Percentiles rank a stretch among this genome's conserved stretches.
phyloP scores from a whole-genome alignment of 2,329 filamentous ascomycete genomes.

The Tolypocladium endophyticum region DNA sequence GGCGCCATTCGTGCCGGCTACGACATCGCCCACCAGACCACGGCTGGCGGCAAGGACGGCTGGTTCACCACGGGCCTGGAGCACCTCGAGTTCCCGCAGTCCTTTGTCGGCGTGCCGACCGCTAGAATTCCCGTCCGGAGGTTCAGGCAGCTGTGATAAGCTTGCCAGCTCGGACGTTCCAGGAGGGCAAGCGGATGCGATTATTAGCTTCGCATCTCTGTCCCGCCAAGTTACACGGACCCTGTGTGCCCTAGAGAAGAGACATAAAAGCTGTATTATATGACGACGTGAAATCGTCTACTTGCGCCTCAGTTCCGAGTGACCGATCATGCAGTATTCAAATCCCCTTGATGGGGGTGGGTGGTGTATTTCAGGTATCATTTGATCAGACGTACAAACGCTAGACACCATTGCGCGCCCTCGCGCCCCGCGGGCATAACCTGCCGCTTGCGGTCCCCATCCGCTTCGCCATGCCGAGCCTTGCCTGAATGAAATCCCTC shows the following conservation, averaged over 20 bases:
- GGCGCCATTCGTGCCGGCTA: slow-evolving; percentile 36
- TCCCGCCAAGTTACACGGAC: not conserved
- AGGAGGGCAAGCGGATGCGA: not conserved
- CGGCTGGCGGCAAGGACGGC: slow-evolving; percentile 2
- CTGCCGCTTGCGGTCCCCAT: not conserved
- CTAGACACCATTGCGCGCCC: not conserved
- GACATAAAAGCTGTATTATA: not conserved
- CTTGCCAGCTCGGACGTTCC: not conserved
- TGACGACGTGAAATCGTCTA: not conserved
- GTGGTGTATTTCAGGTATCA: slow-evolving; percentile 18
- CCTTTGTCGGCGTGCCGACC: slow-evolving; percentile 14
- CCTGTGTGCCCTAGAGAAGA: not conserved
- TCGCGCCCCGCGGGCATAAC: not conserved
- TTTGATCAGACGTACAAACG: slow-evolving; percentile 9
- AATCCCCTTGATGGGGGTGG: not conserved
- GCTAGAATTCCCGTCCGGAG: slow-evolving; percentile 15
- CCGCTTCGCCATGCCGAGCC: not conserved
- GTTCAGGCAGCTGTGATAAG: slow-evolving; percentile 5
- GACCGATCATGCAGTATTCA: not conserved
- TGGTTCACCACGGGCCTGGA: slow-evolving; percentile 19
- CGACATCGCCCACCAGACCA: slow-evolving; percentile 15
- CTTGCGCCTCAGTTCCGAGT: not conserved
- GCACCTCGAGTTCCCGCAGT: slow-evolving; percentile 10
- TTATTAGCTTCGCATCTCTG: not conserved
- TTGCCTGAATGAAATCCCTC: not conserved